phyloP scores from a whole-genome alignment of 768 basidiomycete genomes.

The Hydnomerulius pinastri region DNA sequence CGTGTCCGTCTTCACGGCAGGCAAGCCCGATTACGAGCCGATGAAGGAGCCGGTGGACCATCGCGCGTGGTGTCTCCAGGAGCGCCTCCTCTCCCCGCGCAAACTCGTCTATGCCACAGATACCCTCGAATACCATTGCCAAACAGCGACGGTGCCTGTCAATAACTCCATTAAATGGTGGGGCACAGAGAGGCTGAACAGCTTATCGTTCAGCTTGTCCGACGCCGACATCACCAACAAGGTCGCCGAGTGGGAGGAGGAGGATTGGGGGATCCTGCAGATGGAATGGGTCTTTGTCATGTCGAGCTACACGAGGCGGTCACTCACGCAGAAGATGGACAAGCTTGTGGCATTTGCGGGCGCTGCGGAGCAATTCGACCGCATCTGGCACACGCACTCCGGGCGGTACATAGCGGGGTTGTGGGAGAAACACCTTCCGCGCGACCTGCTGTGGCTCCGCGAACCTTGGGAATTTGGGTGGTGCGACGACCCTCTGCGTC shows the following conservation, averaged over 20 bases:
- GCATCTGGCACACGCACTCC: background rate
- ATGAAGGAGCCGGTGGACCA: background rate
- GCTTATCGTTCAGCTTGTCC: too few relatives aligned
- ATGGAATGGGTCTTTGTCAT: too few relatives aligned
- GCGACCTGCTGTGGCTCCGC: background rate
- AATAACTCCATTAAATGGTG: too few relatives aligned
- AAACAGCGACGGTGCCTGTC: background rate
- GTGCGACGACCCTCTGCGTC: background rate
- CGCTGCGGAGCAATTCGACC: background rate
- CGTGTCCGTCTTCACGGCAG: background rate
- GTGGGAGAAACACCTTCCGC: background rate
- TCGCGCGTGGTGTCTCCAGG: conserved; percentile 2
- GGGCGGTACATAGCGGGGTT: background rate
- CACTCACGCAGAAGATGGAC: background rate
- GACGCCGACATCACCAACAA: too few relatives aligned
- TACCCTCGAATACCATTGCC: background rate
- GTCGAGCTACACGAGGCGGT: too few relatives aligned
- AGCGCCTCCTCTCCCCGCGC: conserved; percentile 3
- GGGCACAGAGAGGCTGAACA: background rate
- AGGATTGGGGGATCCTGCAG: too few relatives aligned
- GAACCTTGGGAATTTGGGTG: background rate
- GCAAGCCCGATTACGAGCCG: background rate
- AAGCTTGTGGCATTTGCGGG: conserved; percentile 3
- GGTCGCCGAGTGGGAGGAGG: too few relatives aligned
- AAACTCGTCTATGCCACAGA: background rate